A percentile compares a stretch with the other conserved stretches of the same genome.
These are phyloP conservation scores for Calonectria honghensis DNA, from an alignment of 2,329 filamentous ascomycete species.

Conservation along the genomic window DNA sequence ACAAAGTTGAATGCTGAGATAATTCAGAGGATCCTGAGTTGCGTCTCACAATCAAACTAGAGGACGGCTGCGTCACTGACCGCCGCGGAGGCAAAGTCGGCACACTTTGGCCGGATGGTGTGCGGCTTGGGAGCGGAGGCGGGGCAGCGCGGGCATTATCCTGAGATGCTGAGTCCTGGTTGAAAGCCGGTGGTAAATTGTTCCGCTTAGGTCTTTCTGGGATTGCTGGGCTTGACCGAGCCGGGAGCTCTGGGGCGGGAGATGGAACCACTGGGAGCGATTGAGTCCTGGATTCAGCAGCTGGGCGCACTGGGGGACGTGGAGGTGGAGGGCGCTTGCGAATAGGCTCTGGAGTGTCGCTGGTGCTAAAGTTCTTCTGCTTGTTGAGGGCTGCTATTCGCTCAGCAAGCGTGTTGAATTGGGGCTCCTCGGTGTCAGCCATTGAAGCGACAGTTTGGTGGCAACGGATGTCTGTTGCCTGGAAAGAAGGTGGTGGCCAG, in stretches of 20 bases:
- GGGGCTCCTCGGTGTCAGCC: slow-evolving; percentile 77
- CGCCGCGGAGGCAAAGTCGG: slow-evolving; percentile 72
- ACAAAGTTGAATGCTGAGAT: slow-evolving; percentile 73
- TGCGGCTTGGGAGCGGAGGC: slow-evolving; percentile 61
- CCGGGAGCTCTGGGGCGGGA: slow-evolving; percentile 44
- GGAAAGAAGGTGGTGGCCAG: not conserved
- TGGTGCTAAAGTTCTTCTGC: slow-evolving; percentile 74
- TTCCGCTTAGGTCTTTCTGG: slow-evolving; percentile 50
- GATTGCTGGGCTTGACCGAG: slow-evolving; percentile 44
- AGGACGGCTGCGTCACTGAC: slow-evolving; percentile 64
- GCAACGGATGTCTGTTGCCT: slow-evolving; percentile 1
- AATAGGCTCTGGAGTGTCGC: slow-evolving; percentile 60
- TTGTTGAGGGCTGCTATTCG: slow-evolving; percentile 79
- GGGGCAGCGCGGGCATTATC: slow-evolving; percentile 51
- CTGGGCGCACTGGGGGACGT: slow-evolving; percentile 65
- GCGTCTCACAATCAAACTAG: slow-evolving; percentile 65
- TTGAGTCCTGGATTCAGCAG: slow-evolving; percentile 60
- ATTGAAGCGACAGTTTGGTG: slow-evolving; percentile 60
- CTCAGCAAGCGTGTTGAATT: slow-evolving; percentile 76
- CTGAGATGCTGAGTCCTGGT: slow-evolving; percentile 37
- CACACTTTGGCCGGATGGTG: slow-evolving; percentile 58
- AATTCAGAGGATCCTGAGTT: slow-evolving; percentile 76
- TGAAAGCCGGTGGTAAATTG: slow-evolving; percentile 37
- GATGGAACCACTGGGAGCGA: slow-evolving; percentile 61
- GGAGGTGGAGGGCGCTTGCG: slow-evolving; percentile 64